Evolutionary conservation across 768 basidiomycete genomes (phyloP).

Genomic region (Epithele typhae): DNA sequence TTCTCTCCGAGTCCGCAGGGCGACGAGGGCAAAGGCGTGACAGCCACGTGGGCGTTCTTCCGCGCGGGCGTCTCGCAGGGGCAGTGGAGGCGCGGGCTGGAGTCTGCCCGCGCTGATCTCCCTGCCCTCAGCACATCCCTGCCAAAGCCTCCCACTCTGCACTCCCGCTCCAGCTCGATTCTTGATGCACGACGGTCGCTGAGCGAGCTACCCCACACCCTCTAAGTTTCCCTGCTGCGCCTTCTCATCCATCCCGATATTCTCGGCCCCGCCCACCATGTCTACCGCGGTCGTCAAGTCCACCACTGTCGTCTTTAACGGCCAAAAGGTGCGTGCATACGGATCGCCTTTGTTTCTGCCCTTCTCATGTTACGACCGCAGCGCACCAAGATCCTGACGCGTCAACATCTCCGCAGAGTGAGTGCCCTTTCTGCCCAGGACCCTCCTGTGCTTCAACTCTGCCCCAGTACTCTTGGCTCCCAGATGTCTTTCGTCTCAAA

Average conservation of each 20-base stretch:
- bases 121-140: too few species aligned
- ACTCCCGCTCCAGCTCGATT: too few species aligned
- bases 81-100: too few species aligned
- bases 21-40: too few species aligned
- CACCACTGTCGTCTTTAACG: slow-evolving; percentile 6
- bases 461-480: slow-evolving; percentile 79
- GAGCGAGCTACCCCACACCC: too few species aligned
- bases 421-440: not conserved
- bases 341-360: not conserved
- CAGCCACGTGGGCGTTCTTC: slow-evolving; percentile 11
- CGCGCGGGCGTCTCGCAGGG: too few species aligned
- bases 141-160: too few species aligned
- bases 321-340: slow-evolving; percentile 1
- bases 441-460: not conserved
- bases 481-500: slow-evolving; percentile 80
- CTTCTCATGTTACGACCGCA: not conserved
- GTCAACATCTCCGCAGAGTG: slow-evolving; percentile 25
- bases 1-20: too few species aligned
- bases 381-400: slow-evolving; percentile 22
- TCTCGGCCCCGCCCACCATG: not conserved
- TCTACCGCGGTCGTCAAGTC: slow-evolving; percentile 6
- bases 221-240: too few species aligned
- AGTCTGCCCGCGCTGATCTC: not conserved
- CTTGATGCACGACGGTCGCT: too few species aligned
- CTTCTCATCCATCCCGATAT: too few species aligned